phyloP scores from a whole-genome alignment of 2,329 filamentous ascomycete species.

The Eutypa lata region DNA sequence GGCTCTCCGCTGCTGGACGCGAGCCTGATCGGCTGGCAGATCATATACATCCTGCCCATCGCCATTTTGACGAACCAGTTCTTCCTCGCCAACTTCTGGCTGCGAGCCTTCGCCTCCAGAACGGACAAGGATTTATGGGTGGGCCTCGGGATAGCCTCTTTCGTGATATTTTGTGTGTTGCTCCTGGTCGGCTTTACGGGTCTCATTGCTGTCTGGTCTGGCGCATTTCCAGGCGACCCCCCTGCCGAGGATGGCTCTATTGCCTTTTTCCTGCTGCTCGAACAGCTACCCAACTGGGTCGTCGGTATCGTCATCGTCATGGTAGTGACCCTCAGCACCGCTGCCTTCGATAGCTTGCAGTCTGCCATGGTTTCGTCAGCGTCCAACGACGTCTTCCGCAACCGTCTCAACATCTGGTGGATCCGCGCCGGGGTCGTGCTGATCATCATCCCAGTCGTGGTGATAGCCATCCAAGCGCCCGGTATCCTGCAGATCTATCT shows the following conservation, averaged over 20 bases:
- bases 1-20: conserved; percentile 66
- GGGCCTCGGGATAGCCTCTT: conserved; percentile 66
- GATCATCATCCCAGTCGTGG: conserved; percentile 70
- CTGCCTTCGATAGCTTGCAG: conserved; percentile 78
- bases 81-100: conserved; percentile 82
- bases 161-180: conserved; percentile 65
- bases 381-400: conserved; percentile 82
- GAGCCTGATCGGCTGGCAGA: conserved; percentile 76
- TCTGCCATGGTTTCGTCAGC: conserved; percentile 82
- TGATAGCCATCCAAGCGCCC: conserved; percentile 70
- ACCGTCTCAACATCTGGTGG: conserved; percentile 72
- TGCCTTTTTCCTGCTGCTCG: conserved; percentile 73
- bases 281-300: conserved; percentile 74
- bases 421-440: conserved; percentile 68
- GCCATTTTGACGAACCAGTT: conserved; percentile 83
- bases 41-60: conserved; percentile 79
- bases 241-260: conserved; percentile 59
- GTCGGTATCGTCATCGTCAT: conserved; percentile 79
- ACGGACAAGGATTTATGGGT: conserved; percentile 76
- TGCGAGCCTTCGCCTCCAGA: conserved; percentile 76
- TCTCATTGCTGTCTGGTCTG: conserved; percentile 75
- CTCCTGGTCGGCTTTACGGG: conserved; percentile 71
- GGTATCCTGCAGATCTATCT: conserved; percentile 79
- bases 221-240: conserved; percentile 63
- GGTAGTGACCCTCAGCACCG: conserved; percentile 72